Evolutionary conservation across 106 monocot genomes (phyloP), one percentile per base, ranked within the genome.

Genomic region (Apostasia ramifera): DNA sequence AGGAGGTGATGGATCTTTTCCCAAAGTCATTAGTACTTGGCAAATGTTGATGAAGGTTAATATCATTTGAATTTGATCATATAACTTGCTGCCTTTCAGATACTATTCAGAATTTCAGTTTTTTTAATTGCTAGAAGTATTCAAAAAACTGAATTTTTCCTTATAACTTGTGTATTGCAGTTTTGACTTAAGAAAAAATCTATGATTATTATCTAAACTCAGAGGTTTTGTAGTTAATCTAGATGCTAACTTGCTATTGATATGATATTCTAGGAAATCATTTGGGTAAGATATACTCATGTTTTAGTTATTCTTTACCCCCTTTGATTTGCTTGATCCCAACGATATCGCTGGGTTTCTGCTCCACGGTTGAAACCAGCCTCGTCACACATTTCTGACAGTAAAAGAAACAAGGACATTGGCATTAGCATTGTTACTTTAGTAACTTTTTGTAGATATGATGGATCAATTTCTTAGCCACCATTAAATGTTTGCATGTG

Each of bases 1-100:
- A 91, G 63, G 87, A 94, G 90, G 94, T 91, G 62, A 62, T 62
- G 62, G 44, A 62, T 62, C 6, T 40, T 62, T 62, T 62, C 12
- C 11, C 44, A 44, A 62, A 62, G 44, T 62, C 26, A 26, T 26
- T 44, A 62, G 62, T 44, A 44, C 59, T 59, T 59, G 37, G 40
- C 59, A 59, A 1, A 59, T 44, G 5, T 62, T 62, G 41, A 43
- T 10, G 26, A 62, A 44, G 62, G 10, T 44, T 62, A 9, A 62
- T 43, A 9, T 62, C 41, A 42, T 62, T 43, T 62, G 13, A 40
- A 3, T 62, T 42, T 44, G 12, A 42, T 62, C 8, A 5, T 40
- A 4, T 62, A 62, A 62, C 13, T 12, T 43, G 40, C 12, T 45
- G 62, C 40, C 12, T 40, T 10, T 43, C 1, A 62, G 38, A 42